These are phyloP conservation scores for Amanita fuliginea DNA, from an alignment of 768 basidiomycete genomes.

Conservation along the genomic window DNA sequence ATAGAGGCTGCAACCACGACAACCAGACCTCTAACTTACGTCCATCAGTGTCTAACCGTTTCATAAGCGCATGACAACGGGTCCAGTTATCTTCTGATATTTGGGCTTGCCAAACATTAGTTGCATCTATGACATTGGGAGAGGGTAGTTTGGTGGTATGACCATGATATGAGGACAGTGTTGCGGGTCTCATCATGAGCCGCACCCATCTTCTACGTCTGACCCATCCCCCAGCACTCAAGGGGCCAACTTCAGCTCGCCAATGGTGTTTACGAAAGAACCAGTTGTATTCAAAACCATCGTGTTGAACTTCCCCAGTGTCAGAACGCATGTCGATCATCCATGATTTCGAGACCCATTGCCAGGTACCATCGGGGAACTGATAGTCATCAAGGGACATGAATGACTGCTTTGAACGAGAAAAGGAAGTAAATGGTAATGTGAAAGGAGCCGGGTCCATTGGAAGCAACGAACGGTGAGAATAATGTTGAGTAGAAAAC, in stretches of 20 bases:
- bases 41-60: slow-evolving; percentile 49
- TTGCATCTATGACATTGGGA: slow-evolving; percentile 11
- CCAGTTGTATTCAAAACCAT: slow-evolving; percentile 85
- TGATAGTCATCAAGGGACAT: slow-evolving; percentile 54
- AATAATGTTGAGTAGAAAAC: slow-evolving; percentile 68
- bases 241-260: slow-evolving; percentile 47
- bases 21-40: slow-evolving; percentile 69
- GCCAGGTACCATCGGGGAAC: slow-evolving; percentile 73
- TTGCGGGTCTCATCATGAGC: slow-evolving; percentile 66
- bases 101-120: slow-evolving; percentile 45
- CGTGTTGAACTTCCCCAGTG: slow-evolving; percentile 63
- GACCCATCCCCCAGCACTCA: slow-evolving; percentile 65
- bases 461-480: slow-evolving; percentile 56
- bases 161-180: slow-evolving; percentile 6
- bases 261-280: slow-evolving; percentile 56
- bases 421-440: slow-evolving; percentile 30
- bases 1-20: slow-evolving; percentile 44
- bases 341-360: slow-evolving; percentile 72
- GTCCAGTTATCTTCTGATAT: slow-evolving; percentile 47
- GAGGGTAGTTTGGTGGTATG: background rate
- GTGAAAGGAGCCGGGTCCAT: slow-evolving; percentile 70
- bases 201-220: slow-evolving; percentile 75
- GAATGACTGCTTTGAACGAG: slow-evolving; percentile 37
- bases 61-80: slow-evolving; percentile 41
- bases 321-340: slow-evolving; percentile 85